Conservation (phyloP, 177 flowering plant genomes). For the Telopea speciosissima region DNA sequence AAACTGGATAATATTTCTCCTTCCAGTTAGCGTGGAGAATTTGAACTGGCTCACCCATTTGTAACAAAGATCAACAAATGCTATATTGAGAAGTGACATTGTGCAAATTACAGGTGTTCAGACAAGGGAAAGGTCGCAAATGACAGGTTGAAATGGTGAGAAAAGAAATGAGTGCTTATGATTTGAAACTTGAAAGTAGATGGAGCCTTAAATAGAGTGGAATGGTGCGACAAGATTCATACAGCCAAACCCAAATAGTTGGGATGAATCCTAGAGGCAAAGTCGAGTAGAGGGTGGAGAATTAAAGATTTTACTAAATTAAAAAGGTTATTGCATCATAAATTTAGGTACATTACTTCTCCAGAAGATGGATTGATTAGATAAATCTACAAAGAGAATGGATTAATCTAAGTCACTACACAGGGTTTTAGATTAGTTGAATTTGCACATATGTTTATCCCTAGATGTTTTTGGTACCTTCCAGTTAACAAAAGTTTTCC, state of each 20-base stretch:
- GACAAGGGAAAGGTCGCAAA: background rate
- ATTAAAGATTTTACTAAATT: background rate
- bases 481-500: no score
- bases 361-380: no score
- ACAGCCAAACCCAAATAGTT: background rate
- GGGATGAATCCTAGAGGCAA: background rate
- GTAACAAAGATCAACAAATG: background rate
- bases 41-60: background rate
- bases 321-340: no score
- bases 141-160: background rate
- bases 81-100: background rate
- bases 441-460: no score
- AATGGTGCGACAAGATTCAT: background rate
- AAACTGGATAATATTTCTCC: background rate
- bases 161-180: background rate
- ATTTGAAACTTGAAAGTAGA: background rate
- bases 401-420: background rate
- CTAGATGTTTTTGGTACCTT: no score
- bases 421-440: no score
- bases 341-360: no score
- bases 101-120: background rate
- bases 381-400: background rate
- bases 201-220: background rate
- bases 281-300: background rate
- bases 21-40: background rate